Percentiles rank a stretch among this genome's conserved stretches.
Evolutionary conservation across 2,329 filamentous ascomycete species (phyloP).

Genomic region (Thelonectria blattea): DNA sequence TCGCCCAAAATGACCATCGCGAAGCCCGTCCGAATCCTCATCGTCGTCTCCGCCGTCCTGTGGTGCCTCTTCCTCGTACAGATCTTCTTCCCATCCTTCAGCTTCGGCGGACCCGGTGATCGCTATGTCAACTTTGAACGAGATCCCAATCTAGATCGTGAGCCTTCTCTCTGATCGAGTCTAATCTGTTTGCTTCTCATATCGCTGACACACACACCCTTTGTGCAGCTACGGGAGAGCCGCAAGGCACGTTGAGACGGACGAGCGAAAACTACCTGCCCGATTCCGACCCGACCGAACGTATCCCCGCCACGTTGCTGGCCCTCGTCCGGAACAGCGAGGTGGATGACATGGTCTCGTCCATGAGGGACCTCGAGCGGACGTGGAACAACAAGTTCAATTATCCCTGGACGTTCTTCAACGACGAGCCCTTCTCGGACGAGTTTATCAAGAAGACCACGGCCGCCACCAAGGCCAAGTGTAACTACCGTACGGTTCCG

Average conservation of each 20-base stretch:
- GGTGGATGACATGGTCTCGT: constrained; percentile 79
- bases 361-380: constrained; percentile 88
- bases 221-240: constrained; percentile 78
- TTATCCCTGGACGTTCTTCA: constrained; percentile 99
- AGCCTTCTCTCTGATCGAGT: constrained; percentile 42
- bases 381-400: constrained; percentile 99
- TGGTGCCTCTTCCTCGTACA: constrained; percentile 82
- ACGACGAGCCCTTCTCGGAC: constrained; percentile 89
- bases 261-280: constrained; percentile 79
- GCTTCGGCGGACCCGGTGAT: constrained; percentile 51
- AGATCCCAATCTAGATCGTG: constrained; percentile 89
- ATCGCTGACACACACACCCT: constrained; percentile 32
- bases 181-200: constrained; percentile 2
- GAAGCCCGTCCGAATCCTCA: constrained; percentile 81
- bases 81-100: constrained; percentile 65
- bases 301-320: constrained; percentile 92
- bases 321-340: constrained; percentile 93
- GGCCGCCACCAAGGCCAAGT: constrained; percentile 86
- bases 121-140: constrained; percentile 66
- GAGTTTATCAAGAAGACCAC: constrained; percentile 88
- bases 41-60: constrained; percentile 71
- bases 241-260: constrained; percentile 75
- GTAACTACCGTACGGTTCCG: constrained; percentile 72
- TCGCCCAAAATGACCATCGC: constrained; percentile 78
- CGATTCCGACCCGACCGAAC: constrained; percentile 74